These are phyloP conservation scores for Elsinoe arachidis DNA, from an alignment of 2,329 filamentous ascomycete genomes.

Conservation along the genomic window DNA sequence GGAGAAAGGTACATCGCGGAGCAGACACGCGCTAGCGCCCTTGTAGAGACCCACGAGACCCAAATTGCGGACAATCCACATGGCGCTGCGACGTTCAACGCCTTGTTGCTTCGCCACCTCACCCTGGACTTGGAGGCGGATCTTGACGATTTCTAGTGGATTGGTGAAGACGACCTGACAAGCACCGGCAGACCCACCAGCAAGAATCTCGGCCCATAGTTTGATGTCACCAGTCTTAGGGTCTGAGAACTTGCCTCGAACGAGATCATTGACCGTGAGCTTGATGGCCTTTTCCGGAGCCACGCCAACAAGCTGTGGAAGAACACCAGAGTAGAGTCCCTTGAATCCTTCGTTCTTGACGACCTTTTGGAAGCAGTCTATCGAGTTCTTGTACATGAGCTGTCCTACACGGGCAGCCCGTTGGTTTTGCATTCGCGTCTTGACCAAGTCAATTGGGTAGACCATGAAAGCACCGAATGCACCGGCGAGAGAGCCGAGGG, in stretches of 20 bases:
- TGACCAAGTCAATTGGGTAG: conserved; percentile 96
- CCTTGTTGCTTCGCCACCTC: conserved; percentile 80
- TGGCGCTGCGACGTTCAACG: conserved; percentile 77
- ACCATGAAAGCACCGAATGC: conserved; percentile 99
- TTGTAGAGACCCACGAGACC: conserved; percentile 94
- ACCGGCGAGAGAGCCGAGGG: conserved; percentile 78
- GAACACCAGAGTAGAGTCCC: conserved; percentile 86
- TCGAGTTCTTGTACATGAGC: conserved; percentile 89
- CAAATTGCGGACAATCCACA: conserved; percentile 96
- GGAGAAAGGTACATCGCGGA: conserved; percentile 95
- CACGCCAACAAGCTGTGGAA: conserved; percentile 92
- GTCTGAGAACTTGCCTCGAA: conserved; percentile 66
- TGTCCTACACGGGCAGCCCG: conserved; percentile 73
- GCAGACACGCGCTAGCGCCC: conserved; percentile 84
- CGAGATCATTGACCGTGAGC: conserved; percentile 93
- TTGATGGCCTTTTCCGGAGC: conserved; percentile 99
- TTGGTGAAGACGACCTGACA: conserved; percentile 99
- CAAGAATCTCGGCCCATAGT: conserved; percentile 64
- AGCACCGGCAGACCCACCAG: conserved; percentile 80
- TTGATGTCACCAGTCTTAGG: conserved; percentile 65
- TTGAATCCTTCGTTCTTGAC: conserved; percentile 82
- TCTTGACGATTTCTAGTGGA: conserved; percentile 98
- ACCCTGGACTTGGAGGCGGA: conserved; percentile 92
- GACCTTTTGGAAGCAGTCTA: conserved; percentile 92
- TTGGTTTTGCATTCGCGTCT: conserved; percentile 98